Percentiles rank a stretch among this genome's conserved stretches.
These are phyloP conservation scores for Alternaria alternata DNA, from an alignment of 2,329 filamentous ascomycete genomes.

Conservation along the genomic window DNA sequence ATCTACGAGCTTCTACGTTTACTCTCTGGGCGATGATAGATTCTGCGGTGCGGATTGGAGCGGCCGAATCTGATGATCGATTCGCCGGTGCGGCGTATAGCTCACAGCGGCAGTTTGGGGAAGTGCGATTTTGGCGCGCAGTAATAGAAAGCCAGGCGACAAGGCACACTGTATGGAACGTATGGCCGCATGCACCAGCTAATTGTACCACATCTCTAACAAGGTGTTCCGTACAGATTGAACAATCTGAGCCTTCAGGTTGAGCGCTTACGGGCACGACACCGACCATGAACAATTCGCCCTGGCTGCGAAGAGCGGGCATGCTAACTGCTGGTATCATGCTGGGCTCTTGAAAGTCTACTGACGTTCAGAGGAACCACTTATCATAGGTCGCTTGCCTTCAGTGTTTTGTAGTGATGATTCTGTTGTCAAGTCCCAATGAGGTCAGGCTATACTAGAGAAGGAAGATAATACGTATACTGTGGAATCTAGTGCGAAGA, in stretches of 20 bases:
- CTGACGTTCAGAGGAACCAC: not conserved
- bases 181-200: constrained; percentile 3
- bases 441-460: not conserved
- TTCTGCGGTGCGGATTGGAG: not conserved
- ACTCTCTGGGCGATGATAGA: not conserved
- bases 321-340: not conserved
- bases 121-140: not conserved
- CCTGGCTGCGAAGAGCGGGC: constrained; percentile 3
- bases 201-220: constrained; percentile 2
- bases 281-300: constrained; percentile 10
- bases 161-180: constrained; percentile 8
- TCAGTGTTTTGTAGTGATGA: not conserved
- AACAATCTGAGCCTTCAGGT: not conserved
- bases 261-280: not conserved
- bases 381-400: not conserved
- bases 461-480: not conserved
- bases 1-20: not conserved
- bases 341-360: not conserved
- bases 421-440: not conserved
- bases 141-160: not conserved
- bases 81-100: not conserved
- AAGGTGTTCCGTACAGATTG: not conserved
- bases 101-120: constrained; percentile 6
- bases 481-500: not conserved
- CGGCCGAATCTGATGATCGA: not conserved